Evolutionary conservation across 768 basidiomycete species (phyloP).

Genomic region (Guyanaporus albipodus): DNA sequence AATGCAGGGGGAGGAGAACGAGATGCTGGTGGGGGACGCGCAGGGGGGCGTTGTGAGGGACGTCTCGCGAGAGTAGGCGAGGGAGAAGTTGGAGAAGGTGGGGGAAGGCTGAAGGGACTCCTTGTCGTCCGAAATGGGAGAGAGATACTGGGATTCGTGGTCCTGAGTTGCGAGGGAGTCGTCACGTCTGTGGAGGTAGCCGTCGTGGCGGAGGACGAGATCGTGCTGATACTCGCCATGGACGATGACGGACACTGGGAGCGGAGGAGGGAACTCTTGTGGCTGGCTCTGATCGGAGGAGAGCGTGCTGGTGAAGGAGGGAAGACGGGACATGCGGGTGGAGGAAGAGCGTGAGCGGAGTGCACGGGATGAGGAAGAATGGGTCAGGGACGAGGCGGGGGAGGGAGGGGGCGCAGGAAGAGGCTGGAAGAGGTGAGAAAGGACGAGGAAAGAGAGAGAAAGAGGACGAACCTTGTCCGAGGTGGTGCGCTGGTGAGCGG

Average conservation of each 20-base stretch:
- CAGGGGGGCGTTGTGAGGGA: constrained; percentile 22
- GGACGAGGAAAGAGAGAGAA: neutral
- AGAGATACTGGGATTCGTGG: constrained; percentile 16
- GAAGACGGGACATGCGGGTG: constrained; percentile 28
- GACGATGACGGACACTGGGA: constrained; percentile 30
- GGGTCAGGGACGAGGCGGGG: constrained; percentile 24
- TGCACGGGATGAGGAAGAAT: constrained; percentile 24
- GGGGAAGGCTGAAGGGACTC: constrained; percentile 28
- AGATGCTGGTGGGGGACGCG: constrained; percentile 18
- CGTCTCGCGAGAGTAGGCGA: constrained; percentile 25
- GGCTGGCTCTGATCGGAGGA: constrained; percentile 32
- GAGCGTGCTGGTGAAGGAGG: constrained; percentile 33
- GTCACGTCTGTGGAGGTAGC: constrained; percentile 11
- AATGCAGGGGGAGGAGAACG: constrained; percentile 16
- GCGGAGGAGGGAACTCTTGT: constrained; percentile 21
- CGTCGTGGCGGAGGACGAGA: constrained; percentile 14
- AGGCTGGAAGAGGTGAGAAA: constrained; percentile 9
- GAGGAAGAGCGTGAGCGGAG: constrained; percentile 32
- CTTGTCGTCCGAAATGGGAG: constrained; percentile 18
- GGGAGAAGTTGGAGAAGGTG: constrained; percentile 27
- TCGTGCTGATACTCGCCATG: constrained; percentile 29
- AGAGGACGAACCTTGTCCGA: constrained; percentile 13
- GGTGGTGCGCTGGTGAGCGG: neutral
- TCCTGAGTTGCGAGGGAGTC: constrained; percentile 14
- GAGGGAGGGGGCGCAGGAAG: constrained; percentile 26